Evolutionary conservation across 2,329 filamentous ascomycete species (phyloP).

Genomic region (Rhynchosporium graminicola): DNA sequence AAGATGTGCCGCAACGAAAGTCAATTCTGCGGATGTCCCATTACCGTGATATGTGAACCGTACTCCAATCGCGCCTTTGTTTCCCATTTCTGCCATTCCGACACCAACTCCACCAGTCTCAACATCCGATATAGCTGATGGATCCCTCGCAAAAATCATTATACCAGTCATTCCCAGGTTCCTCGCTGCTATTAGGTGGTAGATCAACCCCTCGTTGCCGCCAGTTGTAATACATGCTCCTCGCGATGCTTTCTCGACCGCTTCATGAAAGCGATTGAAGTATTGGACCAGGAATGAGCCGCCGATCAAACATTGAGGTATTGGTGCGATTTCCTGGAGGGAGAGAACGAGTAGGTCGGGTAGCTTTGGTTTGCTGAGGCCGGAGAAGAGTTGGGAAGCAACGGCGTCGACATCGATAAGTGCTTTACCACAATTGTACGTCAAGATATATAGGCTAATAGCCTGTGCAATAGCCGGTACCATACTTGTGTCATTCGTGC

Average conservation of each 20-base stretch:
- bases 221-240: slow-evolving; percentile 36
- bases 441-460: slow-evolving; percentile 75
- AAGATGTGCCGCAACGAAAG: slow-evolving; percentile 85
- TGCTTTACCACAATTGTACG: slow-evolving; percentile 84
- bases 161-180: slow-evolving; percentile 90
- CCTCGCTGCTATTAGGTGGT: slow-evolving; percentile 68
- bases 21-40: slow-evolving; percentile 61
- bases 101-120: slow-evolving; percentile 82
- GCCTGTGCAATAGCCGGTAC: slow-evolving; percentile 39
- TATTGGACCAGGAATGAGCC: slow-evolving; percentile 77
- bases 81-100: slow-evolving; percentile 85
- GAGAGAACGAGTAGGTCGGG: slow-evolving; percentile 67
- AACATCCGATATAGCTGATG: slow-evolving; percentile 61
- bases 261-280: slow-evolving; percentile 68
- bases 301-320: slow-evolving; percentile 82
- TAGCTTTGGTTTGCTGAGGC: slow-evolving; percentile 55
- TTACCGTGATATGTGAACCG: slow-evolving; percentile 60
- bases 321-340: slow-evolving; percentile 86
- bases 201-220: slow-evolving; percentile 47
- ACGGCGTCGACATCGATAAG: slow-evolving; percentile 71
- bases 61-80: slow-evolving; percentile 88
- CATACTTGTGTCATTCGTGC: slow-evolving; percentile 3
- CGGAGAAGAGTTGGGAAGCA: slow-evolving; percentile 66
- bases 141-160: slow-evolving; percentile 76
- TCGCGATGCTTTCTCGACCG: slow-evolving; percentile 67